Evolutionary conservation across 1,284 basidiomycete genomes (phyloP).

Genomic region (Trametes pubescens): DNA sequence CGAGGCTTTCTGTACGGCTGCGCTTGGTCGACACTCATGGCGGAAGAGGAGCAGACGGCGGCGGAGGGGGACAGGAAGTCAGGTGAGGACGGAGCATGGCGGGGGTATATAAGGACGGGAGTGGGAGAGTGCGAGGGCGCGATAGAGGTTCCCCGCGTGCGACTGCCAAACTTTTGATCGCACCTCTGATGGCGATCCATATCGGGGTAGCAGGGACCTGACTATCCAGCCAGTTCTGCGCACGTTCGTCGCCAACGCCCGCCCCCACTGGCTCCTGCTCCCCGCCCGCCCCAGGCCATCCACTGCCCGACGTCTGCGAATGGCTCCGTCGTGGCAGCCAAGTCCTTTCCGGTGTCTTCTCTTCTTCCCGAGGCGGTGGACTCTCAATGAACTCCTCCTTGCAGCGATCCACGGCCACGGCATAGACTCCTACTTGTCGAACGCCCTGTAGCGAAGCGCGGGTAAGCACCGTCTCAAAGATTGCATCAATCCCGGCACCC

Average conservation of each 20-base stretch:
- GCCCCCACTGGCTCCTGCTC: background rate
- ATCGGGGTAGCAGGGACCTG: slow-evolving; percentile 14
- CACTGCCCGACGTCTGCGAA: background rate
- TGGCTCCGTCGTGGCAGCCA: background rate
- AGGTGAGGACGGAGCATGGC: slow-evolving; percentile 20
- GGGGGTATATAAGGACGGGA: slow-evolving; percentile 15
- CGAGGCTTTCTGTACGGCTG: slow-evolving; percentile 31
- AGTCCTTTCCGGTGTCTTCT: background rate
- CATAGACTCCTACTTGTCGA: background rate
- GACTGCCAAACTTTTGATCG: slow-evolving; percentile 17
- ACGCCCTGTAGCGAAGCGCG: background rate
- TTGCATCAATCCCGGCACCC: background rate
- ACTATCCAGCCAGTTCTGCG: slow-evolving; percentile 15
- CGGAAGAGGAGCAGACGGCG: slow-evolving; percentile 25
- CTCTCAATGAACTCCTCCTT: background rate
- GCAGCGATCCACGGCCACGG: background rate
- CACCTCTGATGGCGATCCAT: slow-evolving; percentile 16
- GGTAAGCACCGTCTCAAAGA: background rate
- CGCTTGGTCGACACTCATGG: slow-evolving; percentile 33
- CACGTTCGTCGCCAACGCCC: slow-evolving; percentile 19
- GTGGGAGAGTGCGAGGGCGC: background rate
- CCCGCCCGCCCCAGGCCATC: slow-evolving; percentile 1
- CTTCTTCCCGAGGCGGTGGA: background rate
- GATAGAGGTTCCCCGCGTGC: slow-evolving; percentile 22
- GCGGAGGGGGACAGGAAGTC: slow-evolving; percentile 20